Evolutionary conservation across 176 grass and related monocot genomes (phyloP), one percentile per base, ranked within the genome.

Genomic region (Dactylis glomerata): DNA sequence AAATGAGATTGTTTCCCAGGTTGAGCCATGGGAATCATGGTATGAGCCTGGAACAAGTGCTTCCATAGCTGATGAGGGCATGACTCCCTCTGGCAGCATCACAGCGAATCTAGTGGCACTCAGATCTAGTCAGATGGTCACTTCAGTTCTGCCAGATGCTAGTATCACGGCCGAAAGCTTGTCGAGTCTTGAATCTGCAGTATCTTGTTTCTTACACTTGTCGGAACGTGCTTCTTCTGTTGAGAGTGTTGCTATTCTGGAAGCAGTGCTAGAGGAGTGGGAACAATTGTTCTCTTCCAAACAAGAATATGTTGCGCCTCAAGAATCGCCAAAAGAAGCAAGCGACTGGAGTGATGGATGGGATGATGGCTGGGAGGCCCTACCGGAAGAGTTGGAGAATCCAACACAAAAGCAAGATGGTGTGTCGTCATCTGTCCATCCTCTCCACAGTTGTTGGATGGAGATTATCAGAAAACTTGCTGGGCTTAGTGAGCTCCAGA

Each of bases 11-110:
- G 85, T 95, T 46, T 95, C 86, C 26, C 87, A 92, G 81, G 91
- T 98, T 54, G 89, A 95, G 58, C 89, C 91, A 37, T 98, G 96
- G 96, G 93, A 98, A 90, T 93, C 80, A 62, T 98, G 93, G 96
- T 83, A 89, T 78, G 93, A 90, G 80, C 84, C 90, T 87, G 84
- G 78, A 80, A 54, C 52, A 61, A 70, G 88, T 68, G 33, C 24
- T 86, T 38, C 78, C 54, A 45, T 82, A 32, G 73, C 85, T 68
- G 82, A 85, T 73, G 87, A 92, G 68, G 82, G 79, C 77, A 76
- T n/a, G 23, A 87, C 73, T 67, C 59, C 86, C 19, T 82, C 87
- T 46, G 81, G 77, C 42, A 92, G 89, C 84, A 90, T 98, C 77
- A 95, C 96, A 6, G 91, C 81, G 70, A 95, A 83, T 57, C 83